Evolutionary conservation across 2,329 filamentous ascomycete species (phyloP).

Genomic region (Gnomoniopsis smithogilvyi): DNA sequence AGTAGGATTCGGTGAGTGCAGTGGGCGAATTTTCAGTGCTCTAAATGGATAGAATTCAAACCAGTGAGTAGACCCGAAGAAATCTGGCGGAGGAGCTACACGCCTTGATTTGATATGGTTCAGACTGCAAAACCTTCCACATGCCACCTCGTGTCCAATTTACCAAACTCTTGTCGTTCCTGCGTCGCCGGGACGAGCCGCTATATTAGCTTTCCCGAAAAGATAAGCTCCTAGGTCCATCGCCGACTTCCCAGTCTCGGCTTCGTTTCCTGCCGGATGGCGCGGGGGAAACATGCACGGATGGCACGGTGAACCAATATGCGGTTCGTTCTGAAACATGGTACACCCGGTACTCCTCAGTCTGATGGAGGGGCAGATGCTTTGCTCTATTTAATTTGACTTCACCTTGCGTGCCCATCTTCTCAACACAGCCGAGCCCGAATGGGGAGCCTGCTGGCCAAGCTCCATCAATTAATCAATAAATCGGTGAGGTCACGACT

Average conservation of each 20-base stretch:
- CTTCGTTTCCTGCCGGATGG: not conserved
- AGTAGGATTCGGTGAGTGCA: slow-evolving; percentile 44
- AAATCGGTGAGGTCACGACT: not conserved
- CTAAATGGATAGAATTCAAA: not conserved
- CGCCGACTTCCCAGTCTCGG: not conserved
- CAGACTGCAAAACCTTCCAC: too few relatives aligned
- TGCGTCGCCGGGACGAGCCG: not conserved
- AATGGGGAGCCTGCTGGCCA: not conserved
- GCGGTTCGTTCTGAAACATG: not conserved
- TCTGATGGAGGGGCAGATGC: not conserved
- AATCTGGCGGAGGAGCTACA: not conserved
- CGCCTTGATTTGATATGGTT: not conserved
- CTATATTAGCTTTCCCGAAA: not conserved
- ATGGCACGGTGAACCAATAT: not conserved
- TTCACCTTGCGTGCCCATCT: not conserved
- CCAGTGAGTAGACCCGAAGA: not conserved
- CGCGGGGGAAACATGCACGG: not conserved
- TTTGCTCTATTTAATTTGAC: not conserved
- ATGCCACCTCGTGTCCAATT: too few relatives aligned
- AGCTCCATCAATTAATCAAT: not conserved
- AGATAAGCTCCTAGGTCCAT: not conserved
- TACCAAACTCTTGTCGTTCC: not conserved
- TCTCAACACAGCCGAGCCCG: not conserved
- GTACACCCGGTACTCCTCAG: not conserved
- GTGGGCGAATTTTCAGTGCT: slow-evolving; percentile 28